Base-by-base conservation (phyloP, 768 basidiomycete genomes). In the Rubroboletus satanas region DNA sequence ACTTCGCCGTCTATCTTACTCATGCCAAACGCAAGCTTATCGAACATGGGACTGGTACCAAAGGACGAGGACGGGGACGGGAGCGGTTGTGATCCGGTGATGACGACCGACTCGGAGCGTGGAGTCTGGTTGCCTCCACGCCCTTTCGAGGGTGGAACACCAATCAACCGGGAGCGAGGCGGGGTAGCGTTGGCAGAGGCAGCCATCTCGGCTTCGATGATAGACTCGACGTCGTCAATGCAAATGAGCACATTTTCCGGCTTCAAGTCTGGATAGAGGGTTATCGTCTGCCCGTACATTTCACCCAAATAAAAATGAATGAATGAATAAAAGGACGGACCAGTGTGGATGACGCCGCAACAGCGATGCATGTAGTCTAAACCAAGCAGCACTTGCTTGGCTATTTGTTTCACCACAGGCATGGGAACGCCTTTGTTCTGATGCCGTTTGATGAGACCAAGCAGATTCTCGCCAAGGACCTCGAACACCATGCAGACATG, bases 401-500 rank as follows among this genome's bases (percentile, higher is more conserved):
- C 93, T 63, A 98, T 98, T 73, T 98, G 97, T 66, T 87, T 88
- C 60, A 96, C 93, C 61, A 98, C 75, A 47, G 78, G 85, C 79
- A 93, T 90, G 14, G 96, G 95, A 1, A 98, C 95, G 60, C 96
- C 96, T 64, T 96, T 94, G 75, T 93, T 94, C 77, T 98, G 95
- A 75, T 98, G 93, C 11, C 96, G 84, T 74, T 97, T 98, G 81
- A 98, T 97, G 64, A 99, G 82, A 5, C 89, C 94, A 3, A 98
- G 83, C 3, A 99, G 78, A 69, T 96, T 98, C 74, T 99, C 96
- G 56, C 96, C 97, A 9, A 99, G 82, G 26, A 98, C 97, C 72
- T 99, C 97, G 66, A 98, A 98, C 14, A 97, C 94, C 97, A 99
- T 98, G 80, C 97, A 98, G 62, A 99, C 90, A 73, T 99, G 97